Evolutionary conservation across 2,329 filamentous ascomycete genomes (phyloP), one percentile per base, ranked within the genome.

Genomic region (Ambrosiella xylebori): DNA sequence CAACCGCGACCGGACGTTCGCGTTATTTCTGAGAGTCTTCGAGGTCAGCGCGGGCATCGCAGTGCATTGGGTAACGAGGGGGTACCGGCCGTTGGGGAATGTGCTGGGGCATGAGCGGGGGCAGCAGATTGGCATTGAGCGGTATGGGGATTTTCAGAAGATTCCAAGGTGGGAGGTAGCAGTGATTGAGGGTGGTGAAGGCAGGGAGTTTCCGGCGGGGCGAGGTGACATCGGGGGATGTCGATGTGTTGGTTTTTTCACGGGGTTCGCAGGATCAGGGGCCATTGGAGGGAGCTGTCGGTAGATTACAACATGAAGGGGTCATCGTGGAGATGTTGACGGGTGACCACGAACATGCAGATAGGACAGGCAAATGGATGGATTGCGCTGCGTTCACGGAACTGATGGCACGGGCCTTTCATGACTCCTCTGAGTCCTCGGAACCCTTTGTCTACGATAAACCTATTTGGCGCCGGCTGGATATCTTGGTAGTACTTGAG

Each of bases 151-250:
- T 66, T 84, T 97, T 64, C 80, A 84, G 60, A 76, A 78, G 5
- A 95, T 97, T 54, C 86, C 88, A 1, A 80, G 90, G 2, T 69
- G 68, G 0, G 88, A 96, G 69, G 85, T 95, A 4, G 77, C 80
- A 60, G 75, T 77, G 0, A 80, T 95, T 36, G 86, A 81, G 71
- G 5, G 65, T 66, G 7, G 85, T 88, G 53, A 77, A 95, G 53
- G 83, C 85, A 51, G 91, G 91, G 0, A 94, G 87, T 59, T 96
- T 94, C 67, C 81, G 91, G 27, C 81, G 91, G 37, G 90, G 91
- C 15, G 79, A 86, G 3, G 69, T 76, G 37, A 78, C 77, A 56
- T 93, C 82, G 6, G 82, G 87, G 2, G 91, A 96, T 66, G 85
- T 96, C 59, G 91, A 96, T 67, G 74, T 91, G 45, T 80, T 97